Evolutionary conservation across 306 rosid genomes (phyloP), one percentile per base, ranked within the genome.

Genomic region (Lithocarpus polystachyus): DNA sequence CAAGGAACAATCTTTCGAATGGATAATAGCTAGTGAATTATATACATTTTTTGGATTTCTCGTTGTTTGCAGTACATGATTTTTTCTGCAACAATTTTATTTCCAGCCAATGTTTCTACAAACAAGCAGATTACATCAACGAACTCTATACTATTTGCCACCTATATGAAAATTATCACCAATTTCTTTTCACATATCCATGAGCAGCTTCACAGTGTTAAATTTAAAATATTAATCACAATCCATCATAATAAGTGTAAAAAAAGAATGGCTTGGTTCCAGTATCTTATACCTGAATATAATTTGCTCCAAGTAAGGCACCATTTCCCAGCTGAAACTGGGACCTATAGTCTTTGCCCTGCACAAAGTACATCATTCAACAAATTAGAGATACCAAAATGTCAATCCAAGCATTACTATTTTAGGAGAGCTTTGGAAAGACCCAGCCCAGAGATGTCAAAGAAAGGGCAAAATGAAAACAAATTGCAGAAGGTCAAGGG

Each of bases 301-400:
- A 96, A 91, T 87, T 96, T 76, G 96, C 99, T 69, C 99, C 99
- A 56, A 96, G 89, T 73, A 93, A 87, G 79, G 99, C 93, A 75
- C 99, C 98, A 82, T 90, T 96, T 24, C 99, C 99, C 24, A 96
- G 71, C 79, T 96, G 99, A 87, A 96, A 89, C 80, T 93, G 98
- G 43, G 96, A 31, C 88, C 98, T 89, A 77, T 75, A 96, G 87
- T 96, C 99, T 79, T 54, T 89, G 4, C 99, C 99, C 99, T 96
- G 93, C 54, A 78, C 71, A 33, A 23, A 35, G 24, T 48, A 35
- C 43, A 23, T 33, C 12, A 8, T 35, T 68, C 7, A 68, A 68
- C 26, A 68, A 74, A 70, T 48, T 45, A 56, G 65, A 33, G 26
- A 67, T 67, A 28, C 10, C 6, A 22, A n/a, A 23, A 59, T 59